phyloP scores from a whole-genome alignment of 441 rosid genomes.

The Corymbia citriodora region DNA sequence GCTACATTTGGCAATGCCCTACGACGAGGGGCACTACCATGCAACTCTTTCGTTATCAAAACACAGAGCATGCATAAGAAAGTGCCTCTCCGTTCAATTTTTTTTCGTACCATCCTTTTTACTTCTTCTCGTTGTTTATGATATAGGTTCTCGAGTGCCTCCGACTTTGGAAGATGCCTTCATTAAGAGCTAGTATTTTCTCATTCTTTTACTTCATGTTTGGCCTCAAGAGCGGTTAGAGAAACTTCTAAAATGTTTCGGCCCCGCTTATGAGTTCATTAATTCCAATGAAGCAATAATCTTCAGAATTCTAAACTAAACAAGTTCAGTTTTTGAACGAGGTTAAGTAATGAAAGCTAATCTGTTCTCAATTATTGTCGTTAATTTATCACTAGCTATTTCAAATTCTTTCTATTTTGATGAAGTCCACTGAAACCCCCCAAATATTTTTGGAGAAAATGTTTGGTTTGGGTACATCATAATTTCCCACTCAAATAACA shows the following conservation, averaged over 20 bases:
- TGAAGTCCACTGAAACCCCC: background rate
- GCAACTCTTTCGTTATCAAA: background rate
- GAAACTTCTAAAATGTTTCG: background rate
- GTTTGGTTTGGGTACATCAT: background rate
- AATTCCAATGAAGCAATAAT: background rate
- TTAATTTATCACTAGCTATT: background rate
- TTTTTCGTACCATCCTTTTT: background rate
- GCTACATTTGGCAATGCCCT: background rate
- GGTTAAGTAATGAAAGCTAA: background rate
- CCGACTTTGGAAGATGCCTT: background rate
- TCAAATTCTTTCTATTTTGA: background rate
- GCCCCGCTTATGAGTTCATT: background rate
- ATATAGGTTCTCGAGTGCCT: background rate
- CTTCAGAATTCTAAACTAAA: background rate
- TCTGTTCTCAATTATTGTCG: background rate
- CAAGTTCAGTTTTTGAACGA: background rate
- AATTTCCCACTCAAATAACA: background rate
- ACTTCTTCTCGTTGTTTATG: background rate
- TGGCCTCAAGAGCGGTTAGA: background rate
- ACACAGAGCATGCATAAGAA: background rate
- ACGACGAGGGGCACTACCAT: background rate
- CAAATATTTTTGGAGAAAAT: background rate
- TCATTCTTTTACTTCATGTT: background rate
- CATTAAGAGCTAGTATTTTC: background rate
- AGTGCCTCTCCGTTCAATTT: background rate